Evolutionary conservation across 2,329 filamentous ascomycete species (phyloP), one percentile per base, ranked within the genome.

Genomic region (Capronia coronata): DNA sequence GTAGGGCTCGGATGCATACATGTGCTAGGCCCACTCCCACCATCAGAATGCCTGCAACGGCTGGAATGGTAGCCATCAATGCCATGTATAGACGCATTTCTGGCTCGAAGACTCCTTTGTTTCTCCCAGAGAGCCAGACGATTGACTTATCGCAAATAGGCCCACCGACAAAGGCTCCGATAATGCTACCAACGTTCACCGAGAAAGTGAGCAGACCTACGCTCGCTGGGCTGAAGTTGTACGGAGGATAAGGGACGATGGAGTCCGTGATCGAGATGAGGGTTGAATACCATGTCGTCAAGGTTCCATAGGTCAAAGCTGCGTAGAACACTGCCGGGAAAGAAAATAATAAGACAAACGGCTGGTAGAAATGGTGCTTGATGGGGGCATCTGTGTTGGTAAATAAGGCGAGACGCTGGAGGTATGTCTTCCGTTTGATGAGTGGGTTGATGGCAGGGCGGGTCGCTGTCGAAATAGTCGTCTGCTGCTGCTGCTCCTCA

Each of bases 21-120:
- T n/a, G n/a, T n/a, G n/a, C n/a, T n/a, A n/a, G n/a, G n/a, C n/a
- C n/a, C n/a, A n/a, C n/a, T n/a, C n/a, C n/a, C n/a, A n/a, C n/a
- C n/a, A n/a, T n/a, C n/a, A n/a, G n/a, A n/a, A n/a, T n/a, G n/a
- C n/a, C n/a, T n/a, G n/a, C n/a, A n/a, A n/a, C n/a, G n/a, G n/a
- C n/a, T n/a, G n/a, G n/a, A n/a, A n/a, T n/a, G n/a, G n/a, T n/a
- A n/a, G n/a, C n/a, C n/a, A n/a, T n/a, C n/a, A n/a, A n/a, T n/a
- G 53, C 50, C n/a, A 54, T 39, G 65, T 66, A 71, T 1, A 75
- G 62, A 2, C 72, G 65, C 69, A 75, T 74, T 58, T 75, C 73
- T 1, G 73, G 70, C 59, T 75, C 73, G 40, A 70, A 73, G 50
- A 72, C 67, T 23, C 72, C 72, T 22, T 64, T 63, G 56, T 75